A percentile compares a stretch with the other conserved stretches of the same genome.
Evolutionary conservation across 1,284 basidiomycete species (phyloP).

Genomic region (Pseudozyma sp.): DNA sequence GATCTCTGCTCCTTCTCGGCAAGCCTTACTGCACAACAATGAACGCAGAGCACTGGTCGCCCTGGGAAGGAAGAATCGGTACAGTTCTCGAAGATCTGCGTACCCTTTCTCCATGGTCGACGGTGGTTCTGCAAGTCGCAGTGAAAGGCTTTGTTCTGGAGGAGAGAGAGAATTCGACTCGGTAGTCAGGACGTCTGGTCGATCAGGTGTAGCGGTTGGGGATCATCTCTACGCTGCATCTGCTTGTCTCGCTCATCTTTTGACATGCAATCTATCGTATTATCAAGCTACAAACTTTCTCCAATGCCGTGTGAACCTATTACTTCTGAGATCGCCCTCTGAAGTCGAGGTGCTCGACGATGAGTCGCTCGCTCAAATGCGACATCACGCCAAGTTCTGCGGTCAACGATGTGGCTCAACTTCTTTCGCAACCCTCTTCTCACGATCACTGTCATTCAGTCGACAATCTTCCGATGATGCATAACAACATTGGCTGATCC

Average conservation of each 20-base stretch:
- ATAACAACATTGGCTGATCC: neutral
- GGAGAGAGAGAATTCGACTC: neutral
- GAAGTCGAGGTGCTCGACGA: no score
- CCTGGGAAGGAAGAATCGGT: neutral
- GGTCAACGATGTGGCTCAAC: no score
- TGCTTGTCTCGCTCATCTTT: neutral
- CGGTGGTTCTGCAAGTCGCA: no score
- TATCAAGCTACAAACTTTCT: neutral
- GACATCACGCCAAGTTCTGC: no score
- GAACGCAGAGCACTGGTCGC: neutral
- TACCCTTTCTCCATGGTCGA: neutral
- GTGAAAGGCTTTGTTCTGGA: no score
- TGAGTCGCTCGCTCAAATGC: no score
- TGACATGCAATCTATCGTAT: constrained; percentile 6
- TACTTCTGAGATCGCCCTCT: neutral
- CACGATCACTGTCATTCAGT: no score
- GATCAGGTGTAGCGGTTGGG: neutral
- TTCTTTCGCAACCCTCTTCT: no score
- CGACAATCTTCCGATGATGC: neutral
- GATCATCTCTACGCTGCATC: neutral
- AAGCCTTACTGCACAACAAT: neutral
- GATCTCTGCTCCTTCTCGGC: neutral
- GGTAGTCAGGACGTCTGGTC: constrained; percentile 39
- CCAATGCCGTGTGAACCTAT: neutral
- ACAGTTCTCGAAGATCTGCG: constrained; percentile 25